Evolutionary conservation across 139 green algal genomes (phyloP).

Genomic region (Picochlorum sp.): DNA sequence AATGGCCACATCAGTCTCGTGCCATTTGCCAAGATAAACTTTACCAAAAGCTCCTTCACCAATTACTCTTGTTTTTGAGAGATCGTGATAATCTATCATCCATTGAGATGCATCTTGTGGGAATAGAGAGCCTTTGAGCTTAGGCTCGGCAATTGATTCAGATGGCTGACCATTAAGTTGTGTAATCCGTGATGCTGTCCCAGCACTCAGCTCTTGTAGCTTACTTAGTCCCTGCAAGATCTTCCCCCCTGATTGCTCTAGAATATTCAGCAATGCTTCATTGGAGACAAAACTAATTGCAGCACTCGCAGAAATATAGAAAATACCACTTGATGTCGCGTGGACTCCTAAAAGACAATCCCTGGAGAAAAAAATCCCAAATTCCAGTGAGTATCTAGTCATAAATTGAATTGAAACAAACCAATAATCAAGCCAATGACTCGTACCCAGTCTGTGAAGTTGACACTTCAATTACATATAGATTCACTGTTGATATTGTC

Average conservation of each 20-base stretch:
- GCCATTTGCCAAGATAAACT: slow-evolving; percentile 44
- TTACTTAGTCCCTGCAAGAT: background rate
- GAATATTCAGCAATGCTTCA: background rate
- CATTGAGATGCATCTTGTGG: slow-evolving; percentile 7
- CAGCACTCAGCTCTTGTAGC: background rate
- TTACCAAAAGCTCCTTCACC: slow-evolving; percentile 51
- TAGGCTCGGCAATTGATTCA: background rate
- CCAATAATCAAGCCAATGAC: too few relatives aligned
- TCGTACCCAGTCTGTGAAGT: too few relatives aligned
- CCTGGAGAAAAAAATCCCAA: too few relatives aligned
- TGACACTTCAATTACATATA: background rate
- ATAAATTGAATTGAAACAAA: too few relatives aligned
- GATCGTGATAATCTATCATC: slow-evolving; percentile 24
- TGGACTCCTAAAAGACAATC: background rate
- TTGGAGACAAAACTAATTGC: background rate
- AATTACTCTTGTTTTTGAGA: slow-evolving; percentile 30
- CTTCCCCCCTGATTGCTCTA: background rate
- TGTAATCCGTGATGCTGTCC: background rate
- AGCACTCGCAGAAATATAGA: background rate
- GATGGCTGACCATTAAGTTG: background rate
- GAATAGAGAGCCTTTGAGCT: background rate
- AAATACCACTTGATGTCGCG: background rate
- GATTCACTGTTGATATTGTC: background rate
- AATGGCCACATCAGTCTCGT: slow-evolving; percentile 51
- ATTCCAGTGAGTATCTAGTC: too few relatives aligned